phyloP scores from a whole-genome alignment of 2,329 filamentous ascomycete species.

The Botryotinia convoluta region DNA sequence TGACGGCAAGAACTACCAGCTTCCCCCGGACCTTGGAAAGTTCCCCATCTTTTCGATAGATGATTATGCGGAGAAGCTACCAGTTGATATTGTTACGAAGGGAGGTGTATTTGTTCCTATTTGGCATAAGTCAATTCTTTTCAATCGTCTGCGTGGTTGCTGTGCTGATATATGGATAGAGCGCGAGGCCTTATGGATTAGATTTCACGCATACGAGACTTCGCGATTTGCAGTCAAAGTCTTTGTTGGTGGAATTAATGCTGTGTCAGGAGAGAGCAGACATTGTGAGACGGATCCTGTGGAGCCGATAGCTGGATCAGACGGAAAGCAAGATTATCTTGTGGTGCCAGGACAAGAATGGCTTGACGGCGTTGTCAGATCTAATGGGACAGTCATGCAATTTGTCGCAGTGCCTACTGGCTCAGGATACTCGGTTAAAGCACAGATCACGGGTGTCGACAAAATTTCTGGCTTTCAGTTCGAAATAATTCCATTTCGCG shows the following conservation, averaged over 20 bases:
- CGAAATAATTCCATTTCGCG: conserved; percentile 10
- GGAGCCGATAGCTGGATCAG: not conserved
- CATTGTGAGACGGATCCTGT: conserved; percentile 22
- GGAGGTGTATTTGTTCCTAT: conserved; percentile 49
- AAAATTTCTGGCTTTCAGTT: conserved; percentile 15
- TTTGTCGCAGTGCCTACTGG: conserved; percentile 16
- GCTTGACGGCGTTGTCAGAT: conserved; percentile 22
- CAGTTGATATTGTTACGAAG: conserved; percentile 40
- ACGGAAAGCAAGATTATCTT: conserved; percentile 43
- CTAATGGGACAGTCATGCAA: conserved; percentile 23
- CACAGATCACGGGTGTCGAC: conserved; percentile 15
- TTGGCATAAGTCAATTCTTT: conserved; percentile 33
- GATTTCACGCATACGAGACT: conserved; percentile 30
- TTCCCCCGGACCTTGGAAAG: conserved; percentile 41
- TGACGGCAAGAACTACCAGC: conserved; percentile 33
- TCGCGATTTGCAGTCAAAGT: conserved; percentile 42
- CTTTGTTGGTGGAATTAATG: conserved; percentile 44
- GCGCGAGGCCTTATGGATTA: conserved; percentile 46
- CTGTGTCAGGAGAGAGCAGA: conserved; percentile 38
- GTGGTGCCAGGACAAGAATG: conserved; percentile 16
- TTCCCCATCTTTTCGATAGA: conserved; percentile 44
- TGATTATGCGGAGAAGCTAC: conserved; percentile 39
- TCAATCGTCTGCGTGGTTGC: not conserved
- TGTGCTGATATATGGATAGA: conserved; percentile 22
- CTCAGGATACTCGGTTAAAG: conserved; percentile 21